Base-by-base conservation (phyloP, 176 grass and related monocot species). In the Carex scoparia region DNA sequence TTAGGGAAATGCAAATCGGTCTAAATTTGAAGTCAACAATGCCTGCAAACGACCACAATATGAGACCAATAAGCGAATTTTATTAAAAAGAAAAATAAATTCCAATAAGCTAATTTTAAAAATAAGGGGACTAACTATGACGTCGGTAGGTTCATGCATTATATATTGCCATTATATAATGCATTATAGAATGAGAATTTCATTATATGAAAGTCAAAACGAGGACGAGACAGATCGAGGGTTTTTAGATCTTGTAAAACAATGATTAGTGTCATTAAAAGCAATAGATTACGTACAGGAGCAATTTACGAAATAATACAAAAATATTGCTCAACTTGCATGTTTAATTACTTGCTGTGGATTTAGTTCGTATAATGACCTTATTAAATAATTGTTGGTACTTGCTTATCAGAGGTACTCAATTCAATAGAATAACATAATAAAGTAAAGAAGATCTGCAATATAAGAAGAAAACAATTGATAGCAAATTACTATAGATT, bases 1-100 rank as follows among this genome's bases (percentile, higher is more conserved):
- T 69, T 57, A 83, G 27, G 63, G 44, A 53, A 67, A 67, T 69
- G 11, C 62, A 69, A 68, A 66, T 83, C 0, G 81, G 40, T 83
- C 42, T 68, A 53, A 55, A 33, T 49, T 68, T 32, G 14, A 58
- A 79, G 74, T 79, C 74, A 79, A 54, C 13, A 79, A 58, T 37
- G 53, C 14, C 74, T 56, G 53, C 51, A 54, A 37, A 69, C 4
- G 23, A 83, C 38, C 42, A 65, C 19, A 66, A 83, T 3, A 8
- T 82, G 81, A 69, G 31, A 65, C 63, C 13, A 83, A 67, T 67
- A 56, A 69, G 11, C 13, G 35, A 76, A 35, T 44, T 30, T 30
- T 48, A 2, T 81, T 63, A 1, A n/a, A 5, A 70, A 18, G 10
- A 70, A 42, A 1, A 35, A 18, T 9, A 9, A 69, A 40, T 37